Conservation (phyloP, 2,329 filamentous ascomycete genomes). For the Colletotrichum scovillei region DNA sequence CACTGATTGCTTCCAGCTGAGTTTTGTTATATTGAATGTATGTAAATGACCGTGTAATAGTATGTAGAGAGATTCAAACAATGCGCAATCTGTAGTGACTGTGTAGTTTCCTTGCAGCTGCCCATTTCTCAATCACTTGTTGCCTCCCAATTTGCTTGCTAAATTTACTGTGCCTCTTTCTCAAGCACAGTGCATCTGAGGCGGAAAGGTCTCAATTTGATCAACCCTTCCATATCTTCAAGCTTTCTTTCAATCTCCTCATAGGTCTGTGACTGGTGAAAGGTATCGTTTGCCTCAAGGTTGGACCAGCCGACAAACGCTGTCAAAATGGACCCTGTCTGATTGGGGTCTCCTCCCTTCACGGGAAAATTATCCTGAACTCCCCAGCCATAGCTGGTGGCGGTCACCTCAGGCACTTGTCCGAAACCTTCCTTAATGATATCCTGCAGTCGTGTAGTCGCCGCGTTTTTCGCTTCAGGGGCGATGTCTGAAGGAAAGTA, state of each 20-base stretch:
- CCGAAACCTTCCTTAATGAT: slow-evolving; percentile 27
- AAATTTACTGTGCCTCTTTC: not conserved
- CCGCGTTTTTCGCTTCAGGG: not conserved
- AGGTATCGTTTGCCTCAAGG: not conserved
- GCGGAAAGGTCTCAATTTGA: not conserved
- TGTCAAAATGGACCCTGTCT: not conserved
- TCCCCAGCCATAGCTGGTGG: slow-evolving; percentile 10
- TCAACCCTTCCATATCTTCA: not conserved
- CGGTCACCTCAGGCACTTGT: not conserved
- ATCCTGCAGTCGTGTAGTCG: not conserved
- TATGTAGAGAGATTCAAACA: not conserved
- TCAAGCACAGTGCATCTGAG: not conserved
- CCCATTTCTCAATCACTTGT: not conserved
- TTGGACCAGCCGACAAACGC: slow-evolving; percentile 8
- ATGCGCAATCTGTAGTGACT: not conserved
- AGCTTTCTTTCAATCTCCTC: not conserved
- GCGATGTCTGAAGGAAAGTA: slow-evolving; percentile 33
- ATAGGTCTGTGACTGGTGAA: not conserved
- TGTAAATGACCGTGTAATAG: not conserved
- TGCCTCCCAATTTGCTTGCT: not conserved
- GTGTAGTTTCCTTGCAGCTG: not conserved
- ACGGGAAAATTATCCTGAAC: slow-evolving; percentile 20
- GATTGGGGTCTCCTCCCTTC: not conserved
- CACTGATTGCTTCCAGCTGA: too few species aligned
- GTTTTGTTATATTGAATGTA: too few species aligned